Base-by-base conservation (phyloP, 164 flowering plant species). In the Vitis rupestris region DNA sequence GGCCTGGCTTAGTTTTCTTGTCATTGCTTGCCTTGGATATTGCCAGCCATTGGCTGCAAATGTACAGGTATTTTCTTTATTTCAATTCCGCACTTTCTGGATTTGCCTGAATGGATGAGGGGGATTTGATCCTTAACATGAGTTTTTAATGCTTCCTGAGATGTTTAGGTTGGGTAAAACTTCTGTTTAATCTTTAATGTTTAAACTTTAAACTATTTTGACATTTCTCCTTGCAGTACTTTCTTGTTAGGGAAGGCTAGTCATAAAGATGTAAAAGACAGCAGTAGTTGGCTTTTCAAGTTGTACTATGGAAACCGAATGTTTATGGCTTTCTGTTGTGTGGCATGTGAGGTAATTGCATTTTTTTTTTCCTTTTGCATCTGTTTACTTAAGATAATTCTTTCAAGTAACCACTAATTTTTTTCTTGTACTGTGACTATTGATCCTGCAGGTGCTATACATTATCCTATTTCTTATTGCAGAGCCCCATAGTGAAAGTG, bases 201-300 rank as follows among this genome's bases (percentile, higher is more conserved):
- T 47, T 61, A 10, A 14, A 53, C 44, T 37, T 37, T 37, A 37
- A 37, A 69, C 59, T 63, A 19, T 10, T 23, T 23, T 12, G n/a
- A 50, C 61, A 30, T 30, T 51, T 67, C 31, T 58, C 56, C 16
- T 69, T 84, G 74, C 90, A 93, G 97, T 81, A 85, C 98, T 57
- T 91, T 95, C 82, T 81, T 95, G 73, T 50, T 78, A 17, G 97
- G 98, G 71, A 95, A 93, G 79, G 80, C 82, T 70, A 95, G 98
- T 71, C 99, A 95, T 78, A 95, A 93, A 79, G 98, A 95, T 78
- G 98, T 95, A 2, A 93, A 91, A 77, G 98, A 93, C 83, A 91
- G 97, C 82, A 82, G 83, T 56, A 91, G 73, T 74, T 93, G 98
- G 98, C 91, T 95, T 66, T 90, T 95, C 77, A 90, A 70, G 81